These are phyloP conservation scores for Botrytis elliptica DNA, from an alignment of 2,329 filamentous ascomycete species.

Conservation along the genomic window DNA sequence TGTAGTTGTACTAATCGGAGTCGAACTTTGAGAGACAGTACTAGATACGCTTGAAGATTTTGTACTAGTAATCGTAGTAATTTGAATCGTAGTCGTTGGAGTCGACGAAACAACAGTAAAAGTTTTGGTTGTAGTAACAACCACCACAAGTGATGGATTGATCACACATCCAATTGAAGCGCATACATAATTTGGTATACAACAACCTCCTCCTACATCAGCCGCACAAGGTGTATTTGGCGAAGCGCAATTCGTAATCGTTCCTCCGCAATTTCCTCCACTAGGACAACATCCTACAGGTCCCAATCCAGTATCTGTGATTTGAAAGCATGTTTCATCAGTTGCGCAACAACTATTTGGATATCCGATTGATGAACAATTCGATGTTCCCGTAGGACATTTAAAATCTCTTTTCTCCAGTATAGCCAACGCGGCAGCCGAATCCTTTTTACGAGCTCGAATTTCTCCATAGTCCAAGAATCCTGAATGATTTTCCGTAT, in stretches of 20 bases:
- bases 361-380: constrained; percentile 62
- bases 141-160: constrained; percentile 28
- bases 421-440: constrained; percentile 45
- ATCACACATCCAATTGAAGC: constrained; percentile 65
- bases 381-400: constrained; percentile 65
- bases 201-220: constrained; percentile 70
- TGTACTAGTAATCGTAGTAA: constrained; percentile 38
- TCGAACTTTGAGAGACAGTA: constrained; percentile 38
- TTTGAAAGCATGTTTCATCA: constrained; percentile 64
- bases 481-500: constrained; percentile 39
- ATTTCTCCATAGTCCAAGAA: constrained; percentile 22
- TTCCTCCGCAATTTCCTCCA: constrained; percentile 62
- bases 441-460: constrained; percentile 24
- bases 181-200: constrained; percentile 69
- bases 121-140: constrained; percentile 28
- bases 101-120: constrained; percentile 22
- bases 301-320: constrained; percentile 61
- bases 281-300: constrained; percentile 73
- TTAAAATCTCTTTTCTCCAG: constrained; percentile 58
- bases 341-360: constrained; percentile 71
- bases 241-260: constrained; percentile 59
- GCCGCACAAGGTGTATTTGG: constrained; percentile 65
- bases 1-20: constrained; percentile 41
- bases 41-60: constrained; percentile 3
- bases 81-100: constrained; percentile 20